These are phyloP conservation scores for Scutellaria minor DNA, from an alignment of 257 asterid genomes.

Conservation along the genomic window DNA sequence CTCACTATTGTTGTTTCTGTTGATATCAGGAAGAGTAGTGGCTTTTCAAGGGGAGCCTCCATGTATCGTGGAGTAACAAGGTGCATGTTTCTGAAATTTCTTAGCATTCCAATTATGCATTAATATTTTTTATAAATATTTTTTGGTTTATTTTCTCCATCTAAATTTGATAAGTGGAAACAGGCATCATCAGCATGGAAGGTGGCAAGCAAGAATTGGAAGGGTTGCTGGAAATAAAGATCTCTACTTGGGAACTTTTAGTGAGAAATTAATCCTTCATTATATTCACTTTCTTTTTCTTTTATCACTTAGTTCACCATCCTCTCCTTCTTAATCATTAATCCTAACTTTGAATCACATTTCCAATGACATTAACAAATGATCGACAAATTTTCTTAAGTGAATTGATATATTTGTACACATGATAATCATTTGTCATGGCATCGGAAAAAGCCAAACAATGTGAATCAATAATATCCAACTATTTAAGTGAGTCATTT, in stretches of 20 bases:
- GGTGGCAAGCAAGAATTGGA: slow-evolving; percentile 96
- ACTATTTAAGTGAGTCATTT: too few relatives aligned
- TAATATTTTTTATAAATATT: too few relatives aligned
- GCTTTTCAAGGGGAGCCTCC: slow-evolving; percentile 93
- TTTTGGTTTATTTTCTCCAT: slow-evolving; percentile 6
- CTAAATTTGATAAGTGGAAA: slow-evolving; percentile 30
- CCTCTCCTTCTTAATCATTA: too few relatives aligned
- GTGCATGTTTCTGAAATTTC: slow-evolving; percentile 35
- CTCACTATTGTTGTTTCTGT: background rate
- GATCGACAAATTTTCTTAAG: too few relatives aligned
- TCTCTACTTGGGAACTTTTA: slow-evolving; percentile 89
- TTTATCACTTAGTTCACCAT: too few relatives aligned
- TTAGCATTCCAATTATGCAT: background rate
- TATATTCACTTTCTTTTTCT: too few relatives aligned
- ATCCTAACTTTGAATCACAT: too few relatives aligned
- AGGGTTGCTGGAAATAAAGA: slow-evolving; percentile 98
- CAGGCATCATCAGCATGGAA: slow-evolving; percentile 97
- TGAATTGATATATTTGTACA: too few relatives aligned
- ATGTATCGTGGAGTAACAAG: slow-evolving; percentile 95
- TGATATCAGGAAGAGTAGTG: slow-evolving; percentile 76
- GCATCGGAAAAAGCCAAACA: too few relatives aligned
- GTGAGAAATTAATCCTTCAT: slow-evolving; percentile 41
- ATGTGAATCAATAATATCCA: too few relatives aligned
- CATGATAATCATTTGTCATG: too few relatives aligned
- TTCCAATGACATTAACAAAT: too few relatives aligned